Percentiles rank a stretch among this genome's conserved stretches.
Conservation (phyloP, 2,329 filamentous ascomycete genomes). For the Macroventuria anomochaeta region DNA sequence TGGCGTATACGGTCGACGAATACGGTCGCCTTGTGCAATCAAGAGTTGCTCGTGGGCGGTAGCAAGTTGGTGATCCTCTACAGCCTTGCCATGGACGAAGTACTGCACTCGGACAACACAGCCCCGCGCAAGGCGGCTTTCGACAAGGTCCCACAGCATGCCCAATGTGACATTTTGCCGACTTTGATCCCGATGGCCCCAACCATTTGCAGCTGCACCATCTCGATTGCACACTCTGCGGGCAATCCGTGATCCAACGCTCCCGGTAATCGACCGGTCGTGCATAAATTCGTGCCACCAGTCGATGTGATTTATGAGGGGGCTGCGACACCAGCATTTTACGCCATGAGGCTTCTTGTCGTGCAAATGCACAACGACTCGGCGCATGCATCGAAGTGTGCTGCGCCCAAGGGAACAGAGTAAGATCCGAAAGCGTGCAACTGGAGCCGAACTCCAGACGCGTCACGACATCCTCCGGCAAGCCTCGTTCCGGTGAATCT, state of each 20-base stretch:
- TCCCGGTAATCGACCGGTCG: not conserved
- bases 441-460: too few relatives aligned
- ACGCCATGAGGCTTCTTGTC: not conserved
- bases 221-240: not conserved
- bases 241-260: not conserved
- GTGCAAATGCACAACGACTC: not conserved
- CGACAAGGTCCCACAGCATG: not conserved
- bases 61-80: not conserved
- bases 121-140: not conserved
- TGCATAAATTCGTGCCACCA: not conserved
- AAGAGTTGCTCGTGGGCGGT: not conserved
- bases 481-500: not conserved
- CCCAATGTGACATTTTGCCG: not conserved
- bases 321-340: not conserved
- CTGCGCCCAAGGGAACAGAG: too few relatives aligned
- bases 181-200: not conserved
- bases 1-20: not conserved
- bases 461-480: not conserved
- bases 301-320: not conserved
- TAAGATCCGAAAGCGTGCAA: too few relatives aligned
- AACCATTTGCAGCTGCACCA: not conserved
- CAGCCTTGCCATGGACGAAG: not conserved
- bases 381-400: not conserved
- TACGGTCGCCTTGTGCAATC: not conserved
- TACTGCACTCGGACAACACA: not conserved